Base-by-base conservation (phyloP, 2,329 filamentous ascomycete genomes). In the Tolypocladium tropicale region DNA sequence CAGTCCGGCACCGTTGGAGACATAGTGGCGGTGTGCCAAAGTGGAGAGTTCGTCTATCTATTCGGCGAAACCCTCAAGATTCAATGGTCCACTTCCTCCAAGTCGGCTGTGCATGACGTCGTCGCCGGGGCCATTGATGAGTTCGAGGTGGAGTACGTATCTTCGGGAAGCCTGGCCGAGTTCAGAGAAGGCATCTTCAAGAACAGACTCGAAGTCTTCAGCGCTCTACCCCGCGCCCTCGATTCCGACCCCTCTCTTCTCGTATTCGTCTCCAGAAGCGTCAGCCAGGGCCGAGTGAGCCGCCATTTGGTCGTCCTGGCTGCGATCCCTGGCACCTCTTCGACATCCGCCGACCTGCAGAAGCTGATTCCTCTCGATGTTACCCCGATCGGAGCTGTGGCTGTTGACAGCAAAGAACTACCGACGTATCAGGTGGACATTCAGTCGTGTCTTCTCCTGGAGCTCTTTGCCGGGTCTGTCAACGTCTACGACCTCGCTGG, bases 401-500 rank as follows among this genome's bases (percentile, higher is more conserved):
- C 62, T 16, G 60, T 56, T 36, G 43, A 53, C 5, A 54, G 56
- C 18, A 56, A 60, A 14, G 51, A 57, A 21, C 32, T 60, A 21
- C 60, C 67, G 4, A 64, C 61, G 10, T 86, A 81, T 62, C 77
- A 79, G 33, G 70, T 90, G 2, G 83, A 91, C 60, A 72, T 83
- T 28, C 78, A 80, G 23, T 81, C 82, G 3, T 88, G 87, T 14
- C 77, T 78, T 41, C 71, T 92, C 4, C 77, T 88, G 57, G 78
- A 85, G 63, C 74, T 89, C 2, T 67, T 73, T 16, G 72, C 75
- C 25, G 78, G 77, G 12, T 70, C 67, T 1, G 72, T 92, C 21
- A 76, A 74, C 30, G 80, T 83, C 3, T 89, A 85, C 66, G 83
- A 89, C 59, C 71, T 91, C 36, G 81, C 79, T 18, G 76, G 78